Conservation (phyloP, 2,329 filamentous ascomycete species). For the Sarocladium strictum region DNA sequence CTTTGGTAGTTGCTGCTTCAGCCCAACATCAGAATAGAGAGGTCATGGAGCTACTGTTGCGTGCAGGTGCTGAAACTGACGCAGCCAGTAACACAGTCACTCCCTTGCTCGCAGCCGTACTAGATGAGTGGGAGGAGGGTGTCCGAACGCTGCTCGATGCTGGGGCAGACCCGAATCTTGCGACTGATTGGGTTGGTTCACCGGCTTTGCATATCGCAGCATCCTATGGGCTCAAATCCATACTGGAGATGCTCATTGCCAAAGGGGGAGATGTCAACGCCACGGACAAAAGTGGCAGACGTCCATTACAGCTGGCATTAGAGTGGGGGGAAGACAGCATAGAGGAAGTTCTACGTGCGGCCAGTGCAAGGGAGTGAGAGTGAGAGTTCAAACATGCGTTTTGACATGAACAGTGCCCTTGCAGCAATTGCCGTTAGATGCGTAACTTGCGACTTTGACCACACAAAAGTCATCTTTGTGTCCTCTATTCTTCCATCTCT, state of each 20-base stretch:
- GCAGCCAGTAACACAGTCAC: not conserved
- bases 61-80: not conserved
- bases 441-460: no score
- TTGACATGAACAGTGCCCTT: no score
- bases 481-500: not conserved
- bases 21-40: not conserved
- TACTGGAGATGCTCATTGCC: not conserved
- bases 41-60: not conserved
- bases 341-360: not conserved
- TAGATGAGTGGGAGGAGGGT: not conserved
- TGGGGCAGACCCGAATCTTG: not conserved
- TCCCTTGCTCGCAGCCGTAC: not conserved
- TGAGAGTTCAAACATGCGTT: no score
- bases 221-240: not conserved
- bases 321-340: not conserved
- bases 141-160: not conserved
- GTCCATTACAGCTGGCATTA: not conserved
- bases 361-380: not conserved
- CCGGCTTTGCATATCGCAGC: not conserved
- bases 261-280: not conserved
- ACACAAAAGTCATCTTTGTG: not conserved
- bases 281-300: not conserved
- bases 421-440: no score
- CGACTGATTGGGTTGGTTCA: not conserved
- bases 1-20: not conserved